phyloP scores from a whole-genome alignment of 2,329 filamentous ascomycete genomes.

The Harringtonia aguacate region DNA sequence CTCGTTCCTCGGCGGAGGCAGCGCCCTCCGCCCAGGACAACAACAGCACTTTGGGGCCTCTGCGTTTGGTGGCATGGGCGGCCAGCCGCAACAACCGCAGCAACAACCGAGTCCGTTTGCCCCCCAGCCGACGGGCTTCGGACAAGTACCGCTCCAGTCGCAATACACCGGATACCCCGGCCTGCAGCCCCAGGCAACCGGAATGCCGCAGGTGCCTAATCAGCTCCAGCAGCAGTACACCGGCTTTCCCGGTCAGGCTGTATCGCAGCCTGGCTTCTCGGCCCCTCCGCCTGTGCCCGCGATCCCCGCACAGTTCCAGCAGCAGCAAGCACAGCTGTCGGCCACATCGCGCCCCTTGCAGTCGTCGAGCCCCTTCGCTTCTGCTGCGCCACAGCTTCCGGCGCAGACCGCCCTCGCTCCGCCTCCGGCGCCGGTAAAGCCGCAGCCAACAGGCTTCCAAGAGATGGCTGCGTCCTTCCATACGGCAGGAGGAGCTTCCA shows the following conservation, averaged over 20 bases:
- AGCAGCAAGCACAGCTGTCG: constrained; percentile 30
- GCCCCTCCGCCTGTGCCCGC: constrained; percentile 45
- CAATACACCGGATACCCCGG: constrained; percentile 51
- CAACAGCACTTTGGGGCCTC: constrained; percentile 50
- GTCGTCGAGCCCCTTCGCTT: constrained; percentile 32
- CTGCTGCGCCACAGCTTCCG: constrained; percentile 39
- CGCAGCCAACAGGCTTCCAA: constrained; percentile 54
- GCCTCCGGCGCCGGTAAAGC: constrained; percentile 43
- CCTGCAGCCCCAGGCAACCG: constrained; percentile 33
- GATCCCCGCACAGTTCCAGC: constrained; percentile 49
- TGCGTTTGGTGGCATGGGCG: constrained; percentile 21
- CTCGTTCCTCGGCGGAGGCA: constrained; percentile 67
- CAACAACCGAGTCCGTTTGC: constrained; percentile 46
- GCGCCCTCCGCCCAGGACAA: constrained; percentile 59
- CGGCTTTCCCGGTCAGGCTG: constrained; percentile 41
- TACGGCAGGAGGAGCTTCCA: constrained; percentile 25
- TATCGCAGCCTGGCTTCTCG: constrained; percentile 49
- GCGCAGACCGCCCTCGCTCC: constrained; percentile 30
- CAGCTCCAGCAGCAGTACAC: constrained; percentile 58
- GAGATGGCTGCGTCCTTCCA: constrained; percentile 60
- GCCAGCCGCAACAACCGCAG: constrained; percentile 34
- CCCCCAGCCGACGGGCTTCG: constrained; percentile 50
- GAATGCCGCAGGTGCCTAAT: constrained; percentile 43
- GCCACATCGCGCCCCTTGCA: constrained; percentile 22
- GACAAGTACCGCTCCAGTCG: constrained; percentile 41